A percentile compares a stretch with the other conserved stretches of the same genome.
Conservation (phyloP, 345 rosid genomes). For the Eucalyptus curtisii region DNA sequence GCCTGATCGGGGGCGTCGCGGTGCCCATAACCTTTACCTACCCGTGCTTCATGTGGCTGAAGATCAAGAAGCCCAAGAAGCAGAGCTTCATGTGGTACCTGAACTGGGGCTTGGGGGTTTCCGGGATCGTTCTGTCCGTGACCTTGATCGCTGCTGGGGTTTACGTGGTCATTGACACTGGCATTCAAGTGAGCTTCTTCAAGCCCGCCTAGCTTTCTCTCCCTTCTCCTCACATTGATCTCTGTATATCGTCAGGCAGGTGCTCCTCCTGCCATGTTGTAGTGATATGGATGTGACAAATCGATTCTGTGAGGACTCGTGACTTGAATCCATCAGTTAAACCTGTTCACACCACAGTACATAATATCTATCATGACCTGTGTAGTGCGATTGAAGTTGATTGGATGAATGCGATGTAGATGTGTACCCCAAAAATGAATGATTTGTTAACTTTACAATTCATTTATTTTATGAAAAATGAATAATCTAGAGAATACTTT, state of each 20-base stretch:
- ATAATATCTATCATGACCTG: neutral
- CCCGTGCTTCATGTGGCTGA: slow-evolving; percentile 8
- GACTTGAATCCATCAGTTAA: neutral
- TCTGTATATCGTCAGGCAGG: neutral
- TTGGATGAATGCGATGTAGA: neutral
- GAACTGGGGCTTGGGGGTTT: slow-evolving; percentile 1
- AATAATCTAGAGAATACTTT: too few species aligned
- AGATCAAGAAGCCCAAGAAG: slow-evolving; percentile 4
- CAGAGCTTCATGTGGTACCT: slow-evolving; percentile 5
- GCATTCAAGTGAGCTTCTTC: slow-evolving; percentile 8
- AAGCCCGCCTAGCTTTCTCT: neutral
- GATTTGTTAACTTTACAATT: too few species aligned
- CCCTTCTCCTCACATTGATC: neutral
- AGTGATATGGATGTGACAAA: neutral
- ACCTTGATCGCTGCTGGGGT: neutral
- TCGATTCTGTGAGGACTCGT: neutral
- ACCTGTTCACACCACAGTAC: neutral
- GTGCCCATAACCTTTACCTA: slow-evolving; percentile 5
- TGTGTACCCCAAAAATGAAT: neutral
- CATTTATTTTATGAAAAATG: too few species aligned
- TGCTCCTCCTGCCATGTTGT: neutral
- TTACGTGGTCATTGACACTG: slow-evolving; percentile 1
- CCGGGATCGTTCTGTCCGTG: neutral
- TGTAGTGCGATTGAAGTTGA: neutral
- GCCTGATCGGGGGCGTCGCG: slow-evolving; percentile 4